These are phyloP conservation scores for Apiospora malaysiana DNA, from an alignment of 2,329 filamentous ascomycete genomes.

Conservation along the genomic window DNA sequence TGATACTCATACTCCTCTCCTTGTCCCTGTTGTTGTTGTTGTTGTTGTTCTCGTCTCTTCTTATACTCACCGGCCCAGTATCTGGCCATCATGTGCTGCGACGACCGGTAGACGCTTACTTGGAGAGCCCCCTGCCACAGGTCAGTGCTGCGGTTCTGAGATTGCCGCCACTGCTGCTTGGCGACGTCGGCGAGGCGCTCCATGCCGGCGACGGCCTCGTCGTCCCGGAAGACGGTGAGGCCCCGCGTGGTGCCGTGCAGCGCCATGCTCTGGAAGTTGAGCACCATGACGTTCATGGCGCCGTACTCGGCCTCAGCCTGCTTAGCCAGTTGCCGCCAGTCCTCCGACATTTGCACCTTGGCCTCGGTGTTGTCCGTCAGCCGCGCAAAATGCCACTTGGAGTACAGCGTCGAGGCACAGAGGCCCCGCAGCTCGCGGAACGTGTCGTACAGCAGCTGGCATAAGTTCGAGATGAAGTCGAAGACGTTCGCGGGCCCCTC, in stretches of 20 bases:
- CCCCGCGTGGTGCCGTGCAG: background rate
- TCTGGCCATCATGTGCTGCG: conserved; percentile 8
- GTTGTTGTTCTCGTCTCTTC: background rate
- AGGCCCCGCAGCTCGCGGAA: conserved; percentile 7
- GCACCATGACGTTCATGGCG: background rate
- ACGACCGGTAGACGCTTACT: conserved; percentile 6
- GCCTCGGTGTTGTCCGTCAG: conserved; percentile 3
- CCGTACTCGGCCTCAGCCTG: conserved; percentile 8
- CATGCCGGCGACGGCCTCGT: background rate
- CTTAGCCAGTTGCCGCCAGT: conserved; percentile 5
- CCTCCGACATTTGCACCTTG: background rate
- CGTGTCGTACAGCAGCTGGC: conserved; percentile 17
- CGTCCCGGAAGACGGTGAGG: background rate
- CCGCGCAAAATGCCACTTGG: background rate
- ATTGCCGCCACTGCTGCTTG: background rate
- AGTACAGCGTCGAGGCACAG: conserved; percentile 11
- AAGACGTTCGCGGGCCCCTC: background rate
- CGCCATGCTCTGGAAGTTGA: conserved; percentile 12
- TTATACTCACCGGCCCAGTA: background rate
- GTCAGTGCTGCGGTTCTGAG: background rate
- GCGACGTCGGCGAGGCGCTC: background rate
- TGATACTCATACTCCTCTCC: background rate
- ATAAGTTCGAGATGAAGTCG: conserved; percentile 15
- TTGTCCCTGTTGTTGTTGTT: background rate
- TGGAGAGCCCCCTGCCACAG: background rate